phyloP scores from a whole-genome alignment of 176 grass and related monocot genomes.

The Aegilops umbellulata region DNA sequence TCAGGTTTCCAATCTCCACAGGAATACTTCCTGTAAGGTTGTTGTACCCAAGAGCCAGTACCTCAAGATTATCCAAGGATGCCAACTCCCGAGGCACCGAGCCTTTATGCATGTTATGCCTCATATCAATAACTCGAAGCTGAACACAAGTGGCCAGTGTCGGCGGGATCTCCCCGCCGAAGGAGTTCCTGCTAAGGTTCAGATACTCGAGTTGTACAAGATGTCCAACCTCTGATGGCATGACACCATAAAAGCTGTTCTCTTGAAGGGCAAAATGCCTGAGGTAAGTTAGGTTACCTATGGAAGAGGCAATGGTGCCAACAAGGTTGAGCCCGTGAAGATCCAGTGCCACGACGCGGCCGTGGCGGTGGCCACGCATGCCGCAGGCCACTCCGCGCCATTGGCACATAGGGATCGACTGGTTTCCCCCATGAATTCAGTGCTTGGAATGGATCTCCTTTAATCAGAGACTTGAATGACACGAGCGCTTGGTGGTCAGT shows the following conservation, averaged over 20 bases:
- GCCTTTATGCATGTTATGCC: background rate
- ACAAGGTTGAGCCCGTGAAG: background rate
- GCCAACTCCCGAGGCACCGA: background rate
- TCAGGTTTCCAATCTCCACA: background rate
- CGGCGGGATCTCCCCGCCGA: background rate
- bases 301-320: background rate
- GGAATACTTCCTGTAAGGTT: slow-evolving; percentile 18
- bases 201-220: background rate
- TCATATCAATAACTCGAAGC: background rate
- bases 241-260: background rate
- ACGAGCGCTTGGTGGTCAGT: slow-evolving; percentile 5
- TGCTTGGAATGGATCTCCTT: background rate
- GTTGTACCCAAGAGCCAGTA: background rate
- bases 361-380: background rate
- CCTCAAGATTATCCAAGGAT: background rate
- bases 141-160: background rate
- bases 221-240: background rate
- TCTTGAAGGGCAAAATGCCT: background rate
- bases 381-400: background rate
- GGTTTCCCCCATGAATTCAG: slow-evolving; percentile 7
- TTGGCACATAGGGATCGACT: background rate
- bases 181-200: background rate
- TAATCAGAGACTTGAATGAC: background rate
- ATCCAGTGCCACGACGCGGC: background rate
- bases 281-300: background rate